Evolutionary conservation across 2,329 filamentous ascomycete genomes (phyloP), one percentile per base, ranked within the genome.

Genomic region (Colletotrichum falcatum): DNA sequence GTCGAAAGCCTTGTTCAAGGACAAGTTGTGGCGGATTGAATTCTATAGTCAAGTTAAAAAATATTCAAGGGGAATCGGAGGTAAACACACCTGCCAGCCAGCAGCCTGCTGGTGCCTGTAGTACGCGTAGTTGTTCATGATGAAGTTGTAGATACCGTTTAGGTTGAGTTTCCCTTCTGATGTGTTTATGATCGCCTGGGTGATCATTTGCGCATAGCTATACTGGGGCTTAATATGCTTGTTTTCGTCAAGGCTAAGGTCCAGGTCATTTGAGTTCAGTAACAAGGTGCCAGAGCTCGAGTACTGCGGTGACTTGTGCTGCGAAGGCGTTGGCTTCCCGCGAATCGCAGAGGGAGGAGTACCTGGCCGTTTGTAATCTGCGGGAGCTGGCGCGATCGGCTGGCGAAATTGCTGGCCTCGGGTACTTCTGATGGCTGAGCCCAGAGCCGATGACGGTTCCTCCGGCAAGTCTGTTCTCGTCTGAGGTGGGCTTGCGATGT

Each of bases 121-220:
- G 81, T 97, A 99, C 2, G 96, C 91, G 79, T 98, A 99, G 75
- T 93, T 92, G 4, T 90, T 89, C 82, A 91, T 96, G 78, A 99
- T 98, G 82, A 92, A 98, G 61, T 90, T 92, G 82, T 99, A 99
- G 66, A 99, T 99, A 75, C 94, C 95, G 76, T 92, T 92, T 58
- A 99, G 82, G 3, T 96, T 98, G 64, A 98, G 87, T 80, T 97
- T 97, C 79, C 97, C 92, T 70, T 97, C 94, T 1, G 90, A 86
- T 2, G 92, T 95, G 44, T 92, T 93, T 74, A 98, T 87, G 73
- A 99, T 98, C 1, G 96, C 96, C 82, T 98, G 96, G 0, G 94
- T 96, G 74, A 99, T 99, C 85, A 99, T 90, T 78, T 97, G 94
- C 3, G 96, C 95, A 81, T 99, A 99, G 80, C 95, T 98, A 80